A percentile compares a stretch with the other conserved stretches of the same genome.
Evolutionary conservation across 139 green algal species (phyloP).

Genomic region (Chlamydomonas schloesseri): DNA sequence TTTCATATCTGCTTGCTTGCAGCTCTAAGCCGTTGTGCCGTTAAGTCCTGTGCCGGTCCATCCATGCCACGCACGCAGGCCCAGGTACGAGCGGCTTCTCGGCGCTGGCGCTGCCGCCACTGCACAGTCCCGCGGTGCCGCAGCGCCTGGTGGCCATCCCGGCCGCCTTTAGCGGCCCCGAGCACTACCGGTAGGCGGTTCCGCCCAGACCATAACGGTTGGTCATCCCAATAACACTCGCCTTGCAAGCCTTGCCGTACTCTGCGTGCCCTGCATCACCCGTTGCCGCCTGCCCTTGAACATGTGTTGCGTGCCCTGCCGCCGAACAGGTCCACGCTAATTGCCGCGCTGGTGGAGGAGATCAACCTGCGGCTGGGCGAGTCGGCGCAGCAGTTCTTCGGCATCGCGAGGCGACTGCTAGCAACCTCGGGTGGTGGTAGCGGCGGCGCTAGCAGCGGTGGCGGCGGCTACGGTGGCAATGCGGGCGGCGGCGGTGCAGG

Average conservation of each 20-base stretch:
- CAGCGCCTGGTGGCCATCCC: conserved; percentile 52
- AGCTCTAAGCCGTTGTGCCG: no score
- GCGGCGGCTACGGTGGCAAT: neutral
- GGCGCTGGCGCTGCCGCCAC: conserved; percentile 6
- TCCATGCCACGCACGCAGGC: no score
- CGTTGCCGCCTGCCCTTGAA: neutral
- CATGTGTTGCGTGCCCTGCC: no score
- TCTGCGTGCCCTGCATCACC: no score
- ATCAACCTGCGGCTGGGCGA: conserved; percentile 64
- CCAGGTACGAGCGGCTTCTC: neutral
- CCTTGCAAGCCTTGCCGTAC: no score
- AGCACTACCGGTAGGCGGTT: conserved; percentile 46
- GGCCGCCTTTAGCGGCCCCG: conserved; percentile 40
- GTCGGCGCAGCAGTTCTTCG: conserved; percentile 27
- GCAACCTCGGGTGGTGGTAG: no score
- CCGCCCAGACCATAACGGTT: no score
- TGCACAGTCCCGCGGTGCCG: neutral
- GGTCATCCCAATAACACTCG: no score
- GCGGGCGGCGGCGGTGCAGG: neutral
- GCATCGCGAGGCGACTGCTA: conserved; percentile 41
- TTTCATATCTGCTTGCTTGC: no score
- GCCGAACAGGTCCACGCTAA: neutral
- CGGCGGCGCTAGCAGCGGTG: conserved; percentile 10
- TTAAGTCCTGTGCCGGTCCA: no score
- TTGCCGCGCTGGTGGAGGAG: conserved; percentile 67